Evolutionary conservation across 768 basidiomycete species (phyloP).

Genomic region (Epithele typhae): DNA sequence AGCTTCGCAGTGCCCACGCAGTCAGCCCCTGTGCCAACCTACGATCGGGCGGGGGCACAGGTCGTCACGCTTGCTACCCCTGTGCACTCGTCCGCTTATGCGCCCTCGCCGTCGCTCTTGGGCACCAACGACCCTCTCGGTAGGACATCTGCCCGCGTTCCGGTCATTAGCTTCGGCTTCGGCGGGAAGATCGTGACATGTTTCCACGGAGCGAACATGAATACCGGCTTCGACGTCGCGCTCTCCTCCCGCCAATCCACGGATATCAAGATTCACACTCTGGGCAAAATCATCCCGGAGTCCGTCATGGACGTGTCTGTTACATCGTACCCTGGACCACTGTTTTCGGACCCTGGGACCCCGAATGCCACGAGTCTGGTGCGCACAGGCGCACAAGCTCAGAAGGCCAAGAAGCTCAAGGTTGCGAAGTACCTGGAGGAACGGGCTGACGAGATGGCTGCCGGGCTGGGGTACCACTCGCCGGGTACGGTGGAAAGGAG

Average conservation of each 20-base stretch:
- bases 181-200: slow-evolving; percentile 89
- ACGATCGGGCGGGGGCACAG: slow-evolving; percentile 14
- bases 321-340: slow-evolving; percentile 77
- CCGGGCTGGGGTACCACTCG: slow-evolving; percentile 68
- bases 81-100: slow-evolving; percentile 59
- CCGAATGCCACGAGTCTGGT: slow-evolving; percentile 65
- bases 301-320: slow-evolving; percentile 52
- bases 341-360: slow-evolving; percentile 72
- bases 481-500: slow-evolving; percentile 47
- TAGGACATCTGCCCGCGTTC: slow-evolving; percentile 66
- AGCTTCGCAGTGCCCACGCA: slow-evolving; percentile 9
- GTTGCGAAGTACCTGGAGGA: slow-evolving; percentile 75
- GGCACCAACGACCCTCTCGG: slow-evolving; percentile 82
- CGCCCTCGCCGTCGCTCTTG: slow-evolving; percentile 78
- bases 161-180: slow-evolving; percentile 87
- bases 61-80: slow-evolving; percentile 27
- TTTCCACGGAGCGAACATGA: slow-evolving; percentile 67
- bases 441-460: slow-evolving; percentile 70
- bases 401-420: slow-evolving; percentile 80
- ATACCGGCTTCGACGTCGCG: slow-evolving; percentile 75
- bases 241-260: slow-evolving; percentile 68
- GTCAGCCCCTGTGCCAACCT: neutral
- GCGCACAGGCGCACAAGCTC: slow-evolving; percentile 54
- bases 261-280: slow-evolving; percentile 58
- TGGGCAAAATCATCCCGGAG: slow-evolving; percentile 70